Conservation (phyloP, 2,329 filamentous ascomycete species). For the Furcasterigmium sp. region DNA sequence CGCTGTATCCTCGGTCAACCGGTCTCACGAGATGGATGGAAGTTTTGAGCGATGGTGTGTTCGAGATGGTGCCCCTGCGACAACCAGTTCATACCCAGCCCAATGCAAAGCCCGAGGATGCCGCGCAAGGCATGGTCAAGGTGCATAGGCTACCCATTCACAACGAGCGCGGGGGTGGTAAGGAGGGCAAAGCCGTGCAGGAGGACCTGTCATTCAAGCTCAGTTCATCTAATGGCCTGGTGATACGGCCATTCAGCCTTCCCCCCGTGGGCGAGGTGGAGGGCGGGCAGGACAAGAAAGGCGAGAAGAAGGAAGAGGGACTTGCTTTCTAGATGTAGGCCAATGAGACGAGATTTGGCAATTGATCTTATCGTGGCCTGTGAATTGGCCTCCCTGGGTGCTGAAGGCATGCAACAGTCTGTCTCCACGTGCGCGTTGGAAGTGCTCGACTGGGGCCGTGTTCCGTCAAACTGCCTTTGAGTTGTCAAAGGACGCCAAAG, state of each 20-base stretch:
- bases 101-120: slow-evolving; percentile 55
- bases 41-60: slow-evolving; percentile 73
- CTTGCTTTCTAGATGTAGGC: slow-evolving; percentile 61
- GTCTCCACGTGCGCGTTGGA: no score
- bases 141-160: slow-evolving; percentile 79
- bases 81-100: slow-evolving; percentile 48
- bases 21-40: slow-evolving; percentile 85
- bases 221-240: slow-evolving; percentile 72
- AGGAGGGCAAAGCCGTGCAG: slow-evolving; percentile 60
- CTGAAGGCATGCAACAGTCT: no score
- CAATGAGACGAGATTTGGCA: slow-evolving; percentile 4
- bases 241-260: slow-evolving; percentile 83
- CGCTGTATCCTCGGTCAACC: slow-evolving; percentile 69
- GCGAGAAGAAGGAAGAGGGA: slow-evolving; percentile 56
- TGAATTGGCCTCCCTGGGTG: no score
- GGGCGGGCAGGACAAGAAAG: slow-evolving; percentile 32
- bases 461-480: no score
- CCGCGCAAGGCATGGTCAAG: slow-evolving; percentile 79
- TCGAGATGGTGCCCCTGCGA: slow-evolving; percentile 73
- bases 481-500: no score
- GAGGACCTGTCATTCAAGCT: slow-evolving; percentile 90
- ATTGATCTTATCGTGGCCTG: no score
- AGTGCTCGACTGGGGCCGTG: no score
- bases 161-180: slow-evolving; percentile 82
- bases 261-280: slow-evolving; percentile 77